Percentiles rank a stretch among this genome's conserved stretches.
phyloP scores from a whole-genome alignment of 148 eudicot genomes.

The Oxyria digyna region DNA sequence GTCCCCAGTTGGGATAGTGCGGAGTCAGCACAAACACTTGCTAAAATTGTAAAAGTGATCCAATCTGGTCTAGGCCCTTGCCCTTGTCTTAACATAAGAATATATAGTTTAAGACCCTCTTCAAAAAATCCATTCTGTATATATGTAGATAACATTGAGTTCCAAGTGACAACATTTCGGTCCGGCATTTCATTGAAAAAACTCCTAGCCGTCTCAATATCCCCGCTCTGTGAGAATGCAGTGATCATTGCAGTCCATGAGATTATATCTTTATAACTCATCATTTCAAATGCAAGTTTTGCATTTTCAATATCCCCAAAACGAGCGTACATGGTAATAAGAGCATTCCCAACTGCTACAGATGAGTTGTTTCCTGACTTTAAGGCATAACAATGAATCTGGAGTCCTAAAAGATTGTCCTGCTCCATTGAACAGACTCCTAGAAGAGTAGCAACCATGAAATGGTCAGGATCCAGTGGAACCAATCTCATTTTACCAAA shows the following conservation, averaged over 20 bases:
- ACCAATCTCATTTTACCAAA: conserved; percentile 23
- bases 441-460: conserved; percentile 25
- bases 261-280: conserved; percentile 24
- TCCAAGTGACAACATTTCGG: conserved; percentile 27
- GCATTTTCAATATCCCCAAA: conserved; percentile 22
- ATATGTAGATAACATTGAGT: conserved; percentile 28
- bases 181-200: conserved; percentile 28
- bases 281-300: conserved; percentile 17
- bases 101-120: conserved; percentile 25
- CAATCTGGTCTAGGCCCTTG: conserved; percentile 23
- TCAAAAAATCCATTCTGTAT: conserved; percentile 21
- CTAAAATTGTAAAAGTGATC: conserved; percentile 20
- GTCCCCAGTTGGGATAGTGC: conserved; percentile 21
- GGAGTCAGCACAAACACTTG: conserved; percentile 30
- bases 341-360: conserved; percentile 30
- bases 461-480: conserved; percentile 21
- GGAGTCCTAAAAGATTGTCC: conserved; percentile 18
- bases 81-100: conserved; percentile 24
- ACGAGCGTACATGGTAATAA: conserved; percentile 28
- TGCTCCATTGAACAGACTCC: conserved; percentile 18
- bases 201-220: conserved; percentile 20
- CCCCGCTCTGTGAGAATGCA: conserved; percentile 20
- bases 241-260: conserved; percentile 33
- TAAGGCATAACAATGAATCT: conserved; percentile 20
- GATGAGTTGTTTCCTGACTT: conserved; percentile 21